Evolutionary conservation across 257 asterid species (phyloP).

Genomic region (Ehretia macrophylla): DNA sequence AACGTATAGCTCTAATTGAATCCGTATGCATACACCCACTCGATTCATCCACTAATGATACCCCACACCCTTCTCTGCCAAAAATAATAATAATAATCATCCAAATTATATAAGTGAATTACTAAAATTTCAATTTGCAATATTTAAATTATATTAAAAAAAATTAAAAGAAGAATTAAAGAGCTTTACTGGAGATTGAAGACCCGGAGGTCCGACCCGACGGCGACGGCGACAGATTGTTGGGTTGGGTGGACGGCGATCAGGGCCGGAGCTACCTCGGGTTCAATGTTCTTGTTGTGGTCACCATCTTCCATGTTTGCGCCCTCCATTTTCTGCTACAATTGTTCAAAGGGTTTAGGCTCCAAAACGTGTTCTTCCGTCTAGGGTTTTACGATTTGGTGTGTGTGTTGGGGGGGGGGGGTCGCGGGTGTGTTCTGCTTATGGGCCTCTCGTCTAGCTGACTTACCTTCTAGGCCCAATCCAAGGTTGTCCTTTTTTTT

Average conservation of each 20-base stretch:
- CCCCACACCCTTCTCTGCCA: constrained; percentile 49
- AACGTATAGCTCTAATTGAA: constrained; percentile 74
- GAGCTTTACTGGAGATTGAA: constrained; percentile 57
- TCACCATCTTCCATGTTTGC: constrained; percentile 49
- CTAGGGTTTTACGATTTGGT: constrained; percentile 1
- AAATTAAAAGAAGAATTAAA: background rate
- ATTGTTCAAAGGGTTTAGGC: constrained; percentile 9
- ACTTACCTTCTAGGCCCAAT: background rate
- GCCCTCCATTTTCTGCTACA: constrained; percentile 46
- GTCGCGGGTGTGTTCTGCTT: background rate
- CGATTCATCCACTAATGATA: constrained; percentile 40
- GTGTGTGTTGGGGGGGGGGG: too few species aligned
- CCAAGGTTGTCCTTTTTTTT: background rate
- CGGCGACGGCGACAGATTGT: constrained; percentile 49
- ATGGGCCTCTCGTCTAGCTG: background rate
- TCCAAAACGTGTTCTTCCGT: background rate
- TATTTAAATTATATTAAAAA: too few species aligned
- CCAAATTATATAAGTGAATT: constrained; percentile 1
- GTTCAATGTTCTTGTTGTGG: constrained; percentile 42
- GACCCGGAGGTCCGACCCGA: constrained; percentile 74
- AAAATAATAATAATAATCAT: background rate
- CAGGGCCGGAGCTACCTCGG: constrained; percentile 79
- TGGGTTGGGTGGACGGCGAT: constrained; percentile 72
- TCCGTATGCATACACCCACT: constrained; percentile 56
- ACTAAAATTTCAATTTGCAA: too few species aligned